These are phyloP conservation scores for Ehretia macrophylla DNA, from an alignment of 257 asterid species.

Conservation along the genomic window DNA sequence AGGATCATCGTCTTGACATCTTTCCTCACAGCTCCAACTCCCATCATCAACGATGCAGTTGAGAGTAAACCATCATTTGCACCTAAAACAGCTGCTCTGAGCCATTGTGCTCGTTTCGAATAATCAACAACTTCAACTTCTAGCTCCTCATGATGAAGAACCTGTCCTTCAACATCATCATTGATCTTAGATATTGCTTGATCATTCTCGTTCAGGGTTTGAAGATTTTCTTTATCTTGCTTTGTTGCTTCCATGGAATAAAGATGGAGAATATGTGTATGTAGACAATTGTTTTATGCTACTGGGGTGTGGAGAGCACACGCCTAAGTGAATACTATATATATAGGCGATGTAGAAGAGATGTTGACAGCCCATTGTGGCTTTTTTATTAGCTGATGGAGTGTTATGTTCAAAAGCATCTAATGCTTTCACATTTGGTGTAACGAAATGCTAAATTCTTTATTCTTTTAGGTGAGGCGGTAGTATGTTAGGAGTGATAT, in stretches of 20 bases:
- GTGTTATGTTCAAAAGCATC: conserved; percentile 17
- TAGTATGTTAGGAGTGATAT: too few relatives aligned
- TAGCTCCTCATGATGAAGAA: neutral
- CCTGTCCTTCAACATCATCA: conserved; percentile 34
- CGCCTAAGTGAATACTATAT: conserved; percentile 24
- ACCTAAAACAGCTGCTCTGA: conserved; percentile 65
- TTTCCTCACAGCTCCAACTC: conserved; percentile 51
- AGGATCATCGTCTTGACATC: conserved; percentile 58
- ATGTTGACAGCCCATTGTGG: neutral
- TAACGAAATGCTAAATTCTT: too few relatives aligned
- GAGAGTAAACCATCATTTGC: conserved; percentile 72
- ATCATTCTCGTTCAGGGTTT: conserved; percentile 8
- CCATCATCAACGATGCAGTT: conserved; percentile 70
- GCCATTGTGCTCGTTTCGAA: conserved; percentile 67
- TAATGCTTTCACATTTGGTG: conserved; percentile 29
- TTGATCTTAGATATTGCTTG: conserved; percentile 6
- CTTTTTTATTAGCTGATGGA: conserved; percentile 3
- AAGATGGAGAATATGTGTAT: too few relatives aligned
- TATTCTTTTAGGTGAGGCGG: too few relatives aligned
- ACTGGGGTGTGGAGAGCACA: conserved; percentile 50
- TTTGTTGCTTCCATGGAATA: conserved; percentile 23
- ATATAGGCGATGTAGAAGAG: conserved; percentile 21
- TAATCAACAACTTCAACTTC: conserved; percentile 32
- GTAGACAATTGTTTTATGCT: neutral
- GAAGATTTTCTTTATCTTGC: neutral